Conservation (phyloP, 352 stramenopile species). For the Detonula confervacea region DNA sequence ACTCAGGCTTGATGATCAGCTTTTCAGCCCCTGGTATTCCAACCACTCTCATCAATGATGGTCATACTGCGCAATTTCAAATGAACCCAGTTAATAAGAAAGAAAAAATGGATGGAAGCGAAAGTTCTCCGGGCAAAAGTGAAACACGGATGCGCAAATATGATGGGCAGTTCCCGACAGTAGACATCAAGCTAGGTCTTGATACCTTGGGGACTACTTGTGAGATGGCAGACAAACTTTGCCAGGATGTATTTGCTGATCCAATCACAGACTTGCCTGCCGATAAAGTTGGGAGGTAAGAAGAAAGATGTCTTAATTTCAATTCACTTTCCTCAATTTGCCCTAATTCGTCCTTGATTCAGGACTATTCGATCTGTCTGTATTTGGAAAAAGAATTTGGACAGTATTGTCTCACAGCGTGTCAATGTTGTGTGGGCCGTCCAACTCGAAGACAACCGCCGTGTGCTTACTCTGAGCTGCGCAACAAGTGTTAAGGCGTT, state of each 20-base stretch:
- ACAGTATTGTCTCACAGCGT: conserved; percentile 3
- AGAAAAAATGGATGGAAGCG: neutral
- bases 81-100: conserved; percentile 22
- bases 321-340: too few species aligned
- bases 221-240: conserved; percentile 9
- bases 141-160: conserved; percentile 54
- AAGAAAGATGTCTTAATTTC: too few species aligned
- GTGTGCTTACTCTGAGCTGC: conserved; percentile 74
- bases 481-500: conserved; percentile 57
- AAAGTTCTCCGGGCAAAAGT: neutral
- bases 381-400: conserved; percentile 21
- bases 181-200: conserved; percentile 37
- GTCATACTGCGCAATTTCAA: conserved; percentile 64
- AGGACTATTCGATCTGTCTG: conserved; percentile 27
- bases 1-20: conserved; percentile 64
- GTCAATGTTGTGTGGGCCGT: conserved; percentile 67
- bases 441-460: conserved; percentile 70
- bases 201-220: neutral
- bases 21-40: conserved; percentile 50
- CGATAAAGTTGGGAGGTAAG: conserved; percentile 63
- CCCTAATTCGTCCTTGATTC: too few species aligned
- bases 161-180: conserved; percentile 64
- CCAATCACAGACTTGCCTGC: conserved; percentile 62
- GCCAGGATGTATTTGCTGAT: conserved; percentile 45
- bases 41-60: conserved; percentile 48